phyloP scores from a whole-genome alignment of 2,329 filamentous ascomycete species.

The Microdochium nivale region DNA sequence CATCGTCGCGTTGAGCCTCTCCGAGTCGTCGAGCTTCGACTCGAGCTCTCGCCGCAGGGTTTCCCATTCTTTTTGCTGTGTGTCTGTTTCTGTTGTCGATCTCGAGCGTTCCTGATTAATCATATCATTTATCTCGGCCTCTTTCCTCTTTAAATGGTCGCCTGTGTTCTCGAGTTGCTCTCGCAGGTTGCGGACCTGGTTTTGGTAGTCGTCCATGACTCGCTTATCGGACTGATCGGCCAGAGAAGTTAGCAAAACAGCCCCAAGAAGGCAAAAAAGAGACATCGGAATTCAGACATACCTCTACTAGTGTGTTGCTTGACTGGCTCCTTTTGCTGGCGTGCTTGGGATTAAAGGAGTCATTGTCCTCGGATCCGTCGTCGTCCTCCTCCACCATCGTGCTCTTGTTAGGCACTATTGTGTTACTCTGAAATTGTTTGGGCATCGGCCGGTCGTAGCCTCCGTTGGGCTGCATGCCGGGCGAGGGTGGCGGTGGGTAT shows the following conservation, averaged over 20 bases:
- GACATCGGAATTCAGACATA: not conserved
- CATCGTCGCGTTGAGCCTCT: constrained; percentile 70
- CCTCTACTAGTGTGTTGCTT: constrained; percentile 5
- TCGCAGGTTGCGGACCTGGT: constrained; percentile 65
- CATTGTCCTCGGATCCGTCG: constrained; percentile 53
- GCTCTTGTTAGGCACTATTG: constrained; percentile 94
- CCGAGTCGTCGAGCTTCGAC: constrained; percentile 62
- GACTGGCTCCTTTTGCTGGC: constrained; percentile 32
- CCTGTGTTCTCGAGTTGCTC: constrained; percentile 68
- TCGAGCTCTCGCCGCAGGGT: constrained; percentile 61
- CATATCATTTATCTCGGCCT: constrained; percentile 56
- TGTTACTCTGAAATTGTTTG: constrained; percentile 91
- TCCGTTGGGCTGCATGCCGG: constrained; percentile 47
- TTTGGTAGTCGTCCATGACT: constrained; percentile 69
- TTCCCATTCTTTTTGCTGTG: constrained; percentile 64
- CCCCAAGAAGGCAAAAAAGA: not conserved
- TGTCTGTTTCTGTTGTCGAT: constrained; percentile 35
- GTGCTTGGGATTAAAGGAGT: constrained; percentile 37
- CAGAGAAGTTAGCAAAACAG: not conserved
- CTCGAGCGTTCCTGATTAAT: constrained; percentile 50
- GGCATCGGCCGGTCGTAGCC: constrained; percentile 70
- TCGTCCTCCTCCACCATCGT: constrained; percentile 96
- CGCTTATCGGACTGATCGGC: constrained; percentile 53
- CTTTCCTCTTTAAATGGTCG: constrained; percentile 58
- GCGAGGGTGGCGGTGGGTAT: constrained; percentile 50